Base-by-base conservation (phyloP, 306 rosid genomes). In the Morella rubra region DNA sequence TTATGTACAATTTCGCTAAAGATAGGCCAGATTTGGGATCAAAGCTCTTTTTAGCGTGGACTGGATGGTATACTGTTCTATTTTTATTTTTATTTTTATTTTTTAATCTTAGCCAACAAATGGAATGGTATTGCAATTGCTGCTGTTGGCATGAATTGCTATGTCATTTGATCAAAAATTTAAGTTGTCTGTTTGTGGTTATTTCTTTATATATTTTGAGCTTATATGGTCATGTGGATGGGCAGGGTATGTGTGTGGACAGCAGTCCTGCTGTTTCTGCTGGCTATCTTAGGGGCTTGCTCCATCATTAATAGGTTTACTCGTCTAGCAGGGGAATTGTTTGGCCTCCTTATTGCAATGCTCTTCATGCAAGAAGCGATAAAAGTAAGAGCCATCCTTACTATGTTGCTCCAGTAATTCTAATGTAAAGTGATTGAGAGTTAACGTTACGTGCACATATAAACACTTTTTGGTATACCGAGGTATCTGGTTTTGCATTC, bases 351-450 rank as follows among this genome's bases (percentile, higher is more conserved):
- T 45, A 91, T 89, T 12, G 93, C 97, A 75, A 81, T 88, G 92
- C 93, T 91, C 66, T 91, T 91, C 85, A 88, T 89, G 95, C 97
- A 91, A 78, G 89, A 91, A 81, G 95, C 97, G 76, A 81, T 89
- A 69, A 91, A 84, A 79, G 97, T 91, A 89, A 32, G 83, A 72
- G 3, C 40, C 71, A 37, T 79, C 32, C 49, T 53, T 80, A 68
- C 68, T 45, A 41, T 77, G 46, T 49, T 71, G 44, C 78, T 79
- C 73, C 61, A 47, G 18, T 72, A 37, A 45, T 74, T 70, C 65
- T 66, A 49, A 66, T 56, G 59, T 55, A 45, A 24, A 59, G 44
- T 58, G 62, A 54, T 5, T 71, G 46, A 77, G 37, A 32, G 74
- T 18, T 61, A 47, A 24, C 14, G 3, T 56, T 56, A 72, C 71